Base-by-base conservation (phyloP, 2,329 filamentous ascomycete genomes). In the Didymella arachidicola region DNA sequence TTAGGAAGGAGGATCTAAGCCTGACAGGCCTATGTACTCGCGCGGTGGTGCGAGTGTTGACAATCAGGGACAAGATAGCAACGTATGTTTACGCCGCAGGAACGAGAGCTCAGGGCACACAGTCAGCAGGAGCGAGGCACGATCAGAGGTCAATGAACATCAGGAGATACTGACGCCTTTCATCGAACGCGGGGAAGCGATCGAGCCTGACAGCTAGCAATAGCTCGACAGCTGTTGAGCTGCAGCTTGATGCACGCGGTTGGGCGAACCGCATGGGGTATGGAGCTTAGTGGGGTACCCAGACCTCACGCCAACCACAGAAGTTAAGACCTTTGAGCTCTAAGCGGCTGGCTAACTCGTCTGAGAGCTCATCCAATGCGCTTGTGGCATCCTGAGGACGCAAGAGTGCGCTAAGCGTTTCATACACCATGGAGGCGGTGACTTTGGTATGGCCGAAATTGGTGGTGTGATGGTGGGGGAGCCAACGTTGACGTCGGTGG, bases 211-310 rank as follows among this genome's bases (percentile, higher is more conserved):
- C 63, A 62, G 63, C 57, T 56, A 57, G 50, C 62, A 48, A 48
- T 22, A 42, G 43, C 48, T 47, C 58, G 48, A 58, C 47, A 67
- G 64, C 60, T 69, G 68, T 69, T 69, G 66, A 68, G 68, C 55
- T 59, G 60, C 68, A 67, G 57, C 59, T 55, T 57, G 55, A 68
- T 71, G 68, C 71, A 70, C 59, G 57, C 52, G 52, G 44, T 54
- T 47, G 52, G 32, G 44, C 42, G 19, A 47, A 56, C 44, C 48
- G 47, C 48, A 54, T 60, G 57, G 53, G 60, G 43, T 51, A 56
- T 62, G 49, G 52, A 61, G 61, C 63, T 51, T 64, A 66, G 70
- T 66, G 68, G 71, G 71, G 70, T 70, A 60, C 36, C 49, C 42
- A 56, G 44, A 46, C 43, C 51, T 59, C 42, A 29, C 48, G 18